These are phyloP conservation scores for Rhytidiadelphus loreus DNA, from an alignment of 225 moss, liverwort and hornwort genomes.

Conservation along the genomic window DNA sequence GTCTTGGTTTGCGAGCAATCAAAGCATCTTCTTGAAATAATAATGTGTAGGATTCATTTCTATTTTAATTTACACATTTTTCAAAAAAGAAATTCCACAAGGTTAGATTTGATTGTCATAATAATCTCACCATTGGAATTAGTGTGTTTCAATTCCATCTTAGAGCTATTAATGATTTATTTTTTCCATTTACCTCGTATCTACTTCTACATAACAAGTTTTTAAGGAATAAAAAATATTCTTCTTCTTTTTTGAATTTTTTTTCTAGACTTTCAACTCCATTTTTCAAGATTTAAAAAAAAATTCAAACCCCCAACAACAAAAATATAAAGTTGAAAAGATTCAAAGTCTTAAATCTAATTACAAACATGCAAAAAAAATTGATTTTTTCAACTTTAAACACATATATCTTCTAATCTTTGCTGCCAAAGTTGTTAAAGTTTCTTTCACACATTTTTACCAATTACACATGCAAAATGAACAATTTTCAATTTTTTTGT, in stretches of 20 bases:
- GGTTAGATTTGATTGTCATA: background rate
- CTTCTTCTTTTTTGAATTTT: background rate
- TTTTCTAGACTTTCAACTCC: background rate
- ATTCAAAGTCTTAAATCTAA: background rate
- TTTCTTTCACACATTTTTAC: background rate
- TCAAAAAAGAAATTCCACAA: rapidly evolving
- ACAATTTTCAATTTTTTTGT: background rate
- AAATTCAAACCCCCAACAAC: rapidly evolving
- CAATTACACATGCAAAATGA: background rate
- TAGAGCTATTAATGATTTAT: background rate
- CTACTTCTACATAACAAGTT: background rate
- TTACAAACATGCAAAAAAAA: background rate
- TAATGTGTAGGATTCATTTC: background rate
- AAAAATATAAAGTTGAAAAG: background rate
- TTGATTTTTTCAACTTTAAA: background rate
- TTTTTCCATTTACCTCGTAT: rapidly evolving
- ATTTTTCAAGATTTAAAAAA: background rate
- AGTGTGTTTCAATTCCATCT: background rate
- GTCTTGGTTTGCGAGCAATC: background rate
- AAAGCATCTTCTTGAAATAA: background rate
- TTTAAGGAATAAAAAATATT: background rate
- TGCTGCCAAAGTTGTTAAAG: rapidly evolving
- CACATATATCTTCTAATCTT: background rate
- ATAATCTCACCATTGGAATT: background rate
- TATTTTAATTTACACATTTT: background rate